A percentile compares a stretch with the other conserved stretches of the same genome.
Conservation (phyloP, 192 early-diverging fungal species). For the Linnemannia schmuckeri region DNA sequence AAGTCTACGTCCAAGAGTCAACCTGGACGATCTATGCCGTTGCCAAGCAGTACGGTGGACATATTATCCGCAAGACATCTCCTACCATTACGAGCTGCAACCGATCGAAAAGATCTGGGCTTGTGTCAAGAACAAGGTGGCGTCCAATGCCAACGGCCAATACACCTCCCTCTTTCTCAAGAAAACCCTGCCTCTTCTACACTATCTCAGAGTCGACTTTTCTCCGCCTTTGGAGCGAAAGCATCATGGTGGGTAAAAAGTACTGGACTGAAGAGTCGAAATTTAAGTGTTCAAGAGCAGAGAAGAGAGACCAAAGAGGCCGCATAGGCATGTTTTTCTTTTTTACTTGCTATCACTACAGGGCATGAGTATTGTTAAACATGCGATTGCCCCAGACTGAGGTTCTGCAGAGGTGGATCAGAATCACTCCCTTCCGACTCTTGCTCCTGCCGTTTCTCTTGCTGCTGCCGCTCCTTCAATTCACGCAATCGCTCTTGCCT, state of each 20-base stretch:
- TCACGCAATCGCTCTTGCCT: conserved; percentile 25
- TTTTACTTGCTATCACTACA: background rate
- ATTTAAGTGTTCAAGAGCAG: background rate
- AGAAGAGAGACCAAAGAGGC: background rate
- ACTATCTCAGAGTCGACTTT: no score
- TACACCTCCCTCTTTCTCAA: no score
- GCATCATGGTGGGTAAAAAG: no score
- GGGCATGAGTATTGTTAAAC: background rate
- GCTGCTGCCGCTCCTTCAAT: background rate
- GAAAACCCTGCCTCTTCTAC: no score
- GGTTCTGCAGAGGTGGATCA: background rate
- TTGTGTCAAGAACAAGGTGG: conserved; percentile 3
- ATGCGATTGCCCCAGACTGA: background rate
- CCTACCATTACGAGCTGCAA: background rate
- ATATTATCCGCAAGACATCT: background rate
- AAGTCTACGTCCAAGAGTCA: background rate
- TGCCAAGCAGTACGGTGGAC: background rate
- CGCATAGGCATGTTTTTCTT: background rate
- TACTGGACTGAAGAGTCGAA: no score
- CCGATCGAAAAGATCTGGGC: conserved; percentile 17
- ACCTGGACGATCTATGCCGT: background rate
- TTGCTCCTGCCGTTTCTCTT: background rate
- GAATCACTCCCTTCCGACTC: background rate
- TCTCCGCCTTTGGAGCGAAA: no score
- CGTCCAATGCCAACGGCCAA: background rate